Evolutionary conservation across 768 basidiomycete genomes (phyloP), one percentile per base, ranked within the genome.

Genomic region (Auricularia cornea): DNA sequence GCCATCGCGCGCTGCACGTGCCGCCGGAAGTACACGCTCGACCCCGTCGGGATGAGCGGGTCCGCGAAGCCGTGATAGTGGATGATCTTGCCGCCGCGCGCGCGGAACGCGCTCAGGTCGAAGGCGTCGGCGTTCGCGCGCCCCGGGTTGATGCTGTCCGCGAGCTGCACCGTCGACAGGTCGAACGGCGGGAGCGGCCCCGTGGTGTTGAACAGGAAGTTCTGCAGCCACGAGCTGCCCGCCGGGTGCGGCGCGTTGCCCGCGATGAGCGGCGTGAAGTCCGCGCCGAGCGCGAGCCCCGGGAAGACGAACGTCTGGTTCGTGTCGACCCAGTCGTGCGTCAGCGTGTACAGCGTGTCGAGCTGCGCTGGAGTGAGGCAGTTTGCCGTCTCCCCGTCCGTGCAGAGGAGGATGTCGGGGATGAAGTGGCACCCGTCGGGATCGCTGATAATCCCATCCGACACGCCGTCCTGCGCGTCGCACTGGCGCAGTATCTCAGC

Each of bases 71-170:
- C 70, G 60, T 69, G 70, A 57, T 69, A 72, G 29, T 68, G 69
- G 28, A 72, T 63, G 33, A 71, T 61, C 61, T 71, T 72, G 10
- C 72, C 70, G 12, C 71, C 71, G 4, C 66, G 66, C 41, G 63
- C 66, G 29, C 64, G 63, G 65, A 70, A 72, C 11, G 63, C 60
- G 26, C 67, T 63, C 3, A 71, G 4, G 61, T 68, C 59, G 44
- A 48, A 48, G 12, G 16, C 44, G 44, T 48, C 44, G 16, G 44
- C 44, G 23, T 48, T 48, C 44, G 44, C 44, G 23, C 44, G 44
- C 16, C 44, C 44, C 20, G 44, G 44, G 44, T 48, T 48, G 44
- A 48, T 20, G 20, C 20, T 23, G 44, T 48, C 44, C 6, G 44
- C 44, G 44, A 48, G 1, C 44, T 48, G 12, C 23, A 48, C 44